A percentile compares a stretch with the other conserved stretches of the same genome.
phyloP scores from a whole-genome alignment of 768 basidiomycete genomes.

The Boletus tomentosulus region DNA sequence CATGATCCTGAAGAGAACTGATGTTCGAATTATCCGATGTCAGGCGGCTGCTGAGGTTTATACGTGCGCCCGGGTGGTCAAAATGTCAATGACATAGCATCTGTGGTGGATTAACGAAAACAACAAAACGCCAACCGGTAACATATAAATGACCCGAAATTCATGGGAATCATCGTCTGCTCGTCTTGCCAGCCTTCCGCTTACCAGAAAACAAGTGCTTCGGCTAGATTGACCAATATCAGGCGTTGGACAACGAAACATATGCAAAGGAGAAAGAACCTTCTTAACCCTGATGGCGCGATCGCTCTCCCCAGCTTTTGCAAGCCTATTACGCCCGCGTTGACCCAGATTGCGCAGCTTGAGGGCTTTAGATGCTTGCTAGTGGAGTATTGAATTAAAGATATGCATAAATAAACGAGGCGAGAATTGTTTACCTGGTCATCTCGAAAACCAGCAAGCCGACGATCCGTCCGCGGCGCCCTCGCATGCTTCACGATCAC shows the following conservation, averaged over 20 bases:
- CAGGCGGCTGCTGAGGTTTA: background rate
- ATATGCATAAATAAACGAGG: background rate
- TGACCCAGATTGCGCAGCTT: slow-evolving; percentile 85
- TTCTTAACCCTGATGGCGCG: slow-evolving; percentile 78
- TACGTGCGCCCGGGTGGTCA: background rate
- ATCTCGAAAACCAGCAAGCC: slow-evolving; percentile 76
- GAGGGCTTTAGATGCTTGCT: slow-evolving; percentile 80
- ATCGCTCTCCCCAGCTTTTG: slow-evolving; percentile 89
- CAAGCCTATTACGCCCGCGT: slow-evolving; percentile 80
- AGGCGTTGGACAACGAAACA: background rate
- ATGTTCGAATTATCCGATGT: background rate
- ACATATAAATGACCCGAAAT: background rate
- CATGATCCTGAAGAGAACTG: background rate
- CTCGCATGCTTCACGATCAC: slow-evolving; percentile 48
- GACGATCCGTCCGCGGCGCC: slow-evolving; percentile 67
- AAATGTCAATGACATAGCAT: background rate
- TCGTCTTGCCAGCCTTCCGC: slow-evolving; percentile 79
- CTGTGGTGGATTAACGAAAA: background rate
- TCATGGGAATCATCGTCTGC: slow-evolving; percentile 50
- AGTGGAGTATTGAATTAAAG: slow-evolving; percentile 1
- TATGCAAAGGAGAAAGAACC: slow-evolving; percentile 44
- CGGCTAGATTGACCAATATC: slow-evolving; percentile 46
- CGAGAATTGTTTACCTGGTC: slow-evolving; percentile 42
- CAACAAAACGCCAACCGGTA: slow-evolving; percentile 4
- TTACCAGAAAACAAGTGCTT: slow-evolving; percentile 86